These are phyloP conservation scores for Wickerhamiella dianesei DNA, from an alignment of 805 yeast species.

Conservation along the genomic window DNA sequence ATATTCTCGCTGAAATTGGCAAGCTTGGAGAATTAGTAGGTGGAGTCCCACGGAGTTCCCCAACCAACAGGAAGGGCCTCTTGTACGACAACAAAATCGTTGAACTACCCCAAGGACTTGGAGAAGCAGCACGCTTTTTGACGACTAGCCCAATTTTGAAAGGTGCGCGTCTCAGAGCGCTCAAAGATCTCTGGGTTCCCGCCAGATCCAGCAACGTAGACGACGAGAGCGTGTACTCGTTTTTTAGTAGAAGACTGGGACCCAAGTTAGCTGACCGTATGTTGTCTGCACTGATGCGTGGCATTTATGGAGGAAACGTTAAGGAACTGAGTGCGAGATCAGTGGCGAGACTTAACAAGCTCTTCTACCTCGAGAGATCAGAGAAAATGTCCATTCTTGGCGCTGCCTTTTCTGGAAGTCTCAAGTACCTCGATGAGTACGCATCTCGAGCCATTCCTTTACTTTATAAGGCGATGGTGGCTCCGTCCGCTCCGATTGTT, in stretches of 20 bases:
- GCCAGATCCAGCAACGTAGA: constrained; percentile 15
- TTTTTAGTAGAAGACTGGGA: constrained; percentile 60
- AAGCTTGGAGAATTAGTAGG: constrained; percentile 34
- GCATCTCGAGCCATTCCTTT: constrained; percentile 18
- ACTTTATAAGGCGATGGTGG: constrained; percentile 18
- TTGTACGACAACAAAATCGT: constrained; percentile 27
- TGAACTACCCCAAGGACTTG: constrained; percentile 21
- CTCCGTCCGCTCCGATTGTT: constrained; percentile 5
- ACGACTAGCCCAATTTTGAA: constrained; percentile 24
- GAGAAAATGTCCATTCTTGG: constrained; percentile 39
- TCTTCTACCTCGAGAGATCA: constrained; percentile 42
- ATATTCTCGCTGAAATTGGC: constrained; percentile 31
- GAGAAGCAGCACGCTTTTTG: constrained; percentile 15
- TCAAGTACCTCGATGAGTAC: constrained; percentile 19
- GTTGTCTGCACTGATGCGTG: constrained; percentile 72
- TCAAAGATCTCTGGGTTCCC: constrained; percentile 23
- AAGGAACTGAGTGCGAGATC: constrained; percentile 45
- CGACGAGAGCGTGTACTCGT: constrained; percentile 64
- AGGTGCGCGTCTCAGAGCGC: constrained; percentile 45
- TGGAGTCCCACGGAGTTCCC: constrained; percentile 43
- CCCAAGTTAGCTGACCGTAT: constrained; percentile 38
- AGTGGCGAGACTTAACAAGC: constrained; percentile 38
- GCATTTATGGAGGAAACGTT: constrained; percentile 83
- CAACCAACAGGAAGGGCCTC: constrained; percentile 62
- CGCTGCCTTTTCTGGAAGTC: constrained; percentile 30